Evolutionary conservation across 2,329 filamentous ascomycete genomes (phyloP).

Genomic region (Alternaria sp.): DNA sequence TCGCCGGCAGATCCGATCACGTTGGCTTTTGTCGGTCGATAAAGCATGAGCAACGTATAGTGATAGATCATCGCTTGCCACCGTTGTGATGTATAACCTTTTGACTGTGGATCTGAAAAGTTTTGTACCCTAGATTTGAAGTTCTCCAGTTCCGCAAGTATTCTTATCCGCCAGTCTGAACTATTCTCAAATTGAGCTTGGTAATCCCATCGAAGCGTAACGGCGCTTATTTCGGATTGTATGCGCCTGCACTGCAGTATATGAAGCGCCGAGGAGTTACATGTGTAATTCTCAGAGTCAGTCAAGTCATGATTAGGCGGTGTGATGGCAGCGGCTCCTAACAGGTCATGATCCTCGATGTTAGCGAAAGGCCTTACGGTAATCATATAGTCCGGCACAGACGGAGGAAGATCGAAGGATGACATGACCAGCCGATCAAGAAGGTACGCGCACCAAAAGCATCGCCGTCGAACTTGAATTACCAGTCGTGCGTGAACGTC

Average conservation of each 20-base stretch:
- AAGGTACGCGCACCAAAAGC: constrained; percentile 28
- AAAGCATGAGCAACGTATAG: constrained; percentile 25
- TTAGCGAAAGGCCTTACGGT: constrained; percentile 22
- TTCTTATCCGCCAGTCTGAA: constrained; percentile 23
- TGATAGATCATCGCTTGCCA: constrained; percentile 31
- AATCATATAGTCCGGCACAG: constrained; percentile 22
- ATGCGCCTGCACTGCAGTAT: constrained; percentile 27
- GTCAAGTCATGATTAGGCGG: constrained; percentile 9
- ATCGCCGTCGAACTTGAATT: constrained; percentile 23
- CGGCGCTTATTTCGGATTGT: constrained; percentile 24
- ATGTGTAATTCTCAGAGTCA: constrained; percentile 18
- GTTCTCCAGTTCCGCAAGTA: constrained; percentile 21
- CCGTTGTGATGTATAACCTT: constrained; percentile 26
- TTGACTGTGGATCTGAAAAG: constrained; percentile 24
- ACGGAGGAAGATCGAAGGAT: constrained; percentile 25
- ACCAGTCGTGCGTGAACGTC: constrained; percentile 2
- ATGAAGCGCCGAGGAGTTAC: constrained; percentile 22
- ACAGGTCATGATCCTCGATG: constrained; percentile 20
- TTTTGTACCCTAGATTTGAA: constrained; percentile 22
- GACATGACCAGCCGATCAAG: constrained; percentile 25
- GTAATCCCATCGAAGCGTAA: constrained; percentile 24
- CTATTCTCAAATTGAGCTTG: constrained; percentile 14
- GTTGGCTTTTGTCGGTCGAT: constrained; percentile 22
- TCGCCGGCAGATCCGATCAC: constrained; percentile 23
- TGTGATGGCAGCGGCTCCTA: constrained; percentile 11